phyloP scores from a whole-genome alignment of 2,329 filamentous ascomycete genomes.

The Alternaria burnsii region DNA sequence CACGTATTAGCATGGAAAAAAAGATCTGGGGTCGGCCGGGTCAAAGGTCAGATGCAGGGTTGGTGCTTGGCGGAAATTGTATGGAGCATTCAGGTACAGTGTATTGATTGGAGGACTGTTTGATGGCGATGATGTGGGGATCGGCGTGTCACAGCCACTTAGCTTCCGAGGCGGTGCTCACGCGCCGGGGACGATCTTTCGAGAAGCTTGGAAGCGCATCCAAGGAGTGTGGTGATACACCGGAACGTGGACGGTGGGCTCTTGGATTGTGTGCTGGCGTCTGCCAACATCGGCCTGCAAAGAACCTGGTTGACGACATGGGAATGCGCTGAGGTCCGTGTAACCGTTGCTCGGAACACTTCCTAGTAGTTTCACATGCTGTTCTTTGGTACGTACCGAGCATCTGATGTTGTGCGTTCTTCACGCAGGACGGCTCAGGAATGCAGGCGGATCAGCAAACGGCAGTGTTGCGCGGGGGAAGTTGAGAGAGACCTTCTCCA shows the following conservation, averaged over 20 bases:
- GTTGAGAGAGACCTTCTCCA: background rate
- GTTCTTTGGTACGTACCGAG: background rate
- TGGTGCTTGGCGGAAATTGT: conserved; percentile 9
- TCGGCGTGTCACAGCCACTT: conserved; percentile 35
- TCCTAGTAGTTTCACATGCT: background rate
- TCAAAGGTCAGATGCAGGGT: conserved; percentile 28
- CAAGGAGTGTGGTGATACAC: conserved; percentile 5
- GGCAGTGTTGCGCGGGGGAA: conserved; percentile 2
- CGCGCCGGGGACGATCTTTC: conserved; percentile 9
- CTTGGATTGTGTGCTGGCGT: background rate
- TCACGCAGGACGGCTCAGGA: conserved; percentile 4
- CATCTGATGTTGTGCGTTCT: conserved; percentile 5
- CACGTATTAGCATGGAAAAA: conserved; percentile 4
- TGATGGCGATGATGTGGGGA: conserved; percentile 41
- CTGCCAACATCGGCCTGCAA: background rate
- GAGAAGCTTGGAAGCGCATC: conserved; percentile 9
- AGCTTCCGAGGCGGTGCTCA: conserved; percentile 15
- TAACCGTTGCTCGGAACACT: background rate
- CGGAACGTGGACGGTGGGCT: conserved; percentile 1
- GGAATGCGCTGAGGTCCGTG: background rate
- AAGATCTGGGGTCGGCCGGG: conserved; percentile 12
- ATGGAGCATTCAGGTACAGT: conserved; percentile 41
- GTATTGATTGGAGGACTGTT: conserved; percentile 37
- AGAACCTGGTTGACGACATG: conserved; percentile 1
- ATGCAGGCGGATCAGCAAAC: background rate